Conservation (phyloP, 306 rosid species). For the Canavalia ensiformis region DNA sequence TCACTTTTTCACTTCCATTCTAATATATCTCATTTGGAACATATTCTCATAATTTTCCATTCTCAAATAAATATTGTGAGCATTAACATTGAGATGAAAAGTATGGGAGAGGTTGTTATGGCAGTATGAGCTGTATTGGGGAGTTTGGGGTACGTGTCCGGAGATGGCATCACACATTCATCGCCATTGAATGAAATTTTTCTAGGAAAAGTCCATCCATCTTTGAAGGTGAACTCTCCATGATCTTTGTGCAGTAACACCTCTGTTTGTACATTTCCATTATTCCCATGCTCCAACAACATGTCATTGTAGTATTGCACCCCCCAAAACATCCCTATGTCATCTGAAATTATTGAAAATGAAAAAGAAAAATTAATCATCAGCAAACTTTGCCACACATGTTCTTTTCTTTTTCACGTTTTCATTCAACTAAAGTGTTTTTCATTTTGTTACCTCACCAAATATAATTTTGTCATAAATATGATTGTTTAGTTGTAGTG, state of each 20-base stretch:
- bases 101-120: neutral
- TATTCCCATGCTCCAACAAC: slow-evolving; percentile 64
- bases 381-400: neutral
- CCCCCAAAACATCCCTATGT: slow-evolving; percentile 90
- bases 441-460: neutral
- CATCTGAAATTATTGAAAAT: slow-evolving; percentile 59
- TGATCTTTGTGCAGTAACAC: slow-evolving; percentile 69
- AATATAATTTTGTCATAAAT: too few relatives aligned
- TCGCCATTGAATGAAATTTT: slow-evolving; percentile 80
- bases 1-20: too few relatives aligned
- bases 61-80: slow-evolving; percentile 21
- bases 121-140: slow-evolving; percentile 58
- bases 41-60: too few relatives aligned
- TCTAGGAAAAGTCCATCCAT: slow-evolving; percentile 89
- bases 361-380: neutral
- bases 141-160: slow-evolving; percentile 70
- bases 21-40: too few relatives aligned
- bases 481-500: too few relatives aligned
- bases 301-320: slow-evolving; percentile 71
- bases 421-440: neutral
- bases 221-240: slow-evolving; percentile 67
- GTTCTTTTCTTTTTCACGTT: neutral
- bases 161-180: slow-evolving; percentile 86
- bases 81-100: slow-evolving; percentile 39
- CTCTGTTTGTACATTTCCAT: slow-evolving; percentile 79